Evolutionary conservation across 306 rosid genomes (phyloP).

Genomic region (Myrica gale): DNA sequence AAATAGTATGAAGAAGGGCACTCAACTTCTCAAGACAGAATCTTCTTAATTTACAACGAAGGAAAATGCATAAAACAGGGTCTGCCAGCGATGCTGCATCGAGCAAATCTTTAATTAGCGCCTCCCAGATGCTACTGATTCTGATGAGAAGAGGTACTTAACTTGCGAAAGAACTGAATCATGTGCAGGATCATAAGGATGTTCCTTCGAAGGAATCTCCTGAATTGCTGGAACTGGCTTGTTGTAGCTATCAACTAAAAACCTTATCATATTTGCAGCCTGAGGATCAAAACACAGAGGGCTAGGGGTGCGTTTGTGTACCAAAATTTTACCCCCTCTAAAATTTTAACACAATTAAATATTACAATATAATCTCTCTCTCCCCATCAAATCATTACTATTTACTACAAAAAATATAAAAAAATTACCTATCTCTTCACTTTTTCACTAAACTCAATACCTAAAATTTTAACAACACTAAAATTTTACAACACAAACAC

Average conservation of each 20-base stretch:
- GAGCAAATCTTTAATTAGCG: conserved; percentile 16
- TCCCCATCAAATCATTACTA: too few relatives aligned
- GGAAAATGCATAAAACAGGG: too few relatives aligned
- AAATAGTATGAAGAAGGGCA: neutral
- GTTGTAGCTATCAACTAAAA: conserved; percentile 50
- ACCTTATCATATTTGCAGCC: conserved; percentile 59
- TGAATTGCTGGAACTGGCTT: conserved; percentile 50
- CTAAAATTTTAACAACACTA: too few relatives aligned
- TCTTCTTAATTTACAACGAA: neutral
- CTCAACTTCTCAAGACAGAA: neutral
- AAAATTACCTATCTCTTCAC: too few relatives aligned
- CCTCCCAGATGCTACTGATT: conserved; percentile 51
- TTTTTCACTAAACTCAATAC: too few relatives aligned
- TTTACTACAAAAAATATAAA: too few relatives aligned
- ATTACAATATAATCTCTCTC: too few relatives aligned
- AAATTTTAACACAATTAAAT: too few relatives aligned
- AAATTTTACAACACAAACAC: too few relatives aligned
- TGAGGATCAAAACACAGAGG: neutral
- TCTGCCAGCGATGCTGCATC: neutral
- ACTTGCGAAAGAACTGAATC: conserved; percentile 54
- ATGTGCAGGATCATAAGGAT: conserved; percentile 52
- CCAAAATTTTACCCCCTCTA: too few relatives aligned
- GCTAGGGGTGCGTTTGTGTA: too few relatives aligned
- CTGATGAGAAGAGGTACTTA: conserved; percentile 45
- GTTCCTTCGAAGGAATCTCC: conserved; percentile 58